A percentile compares a stretch with the other conserved stretches of the same genome.
Conservation (phyloP, 495 filamentous ascomycete genomes). For the Penicillium verhagenii region DNA sequence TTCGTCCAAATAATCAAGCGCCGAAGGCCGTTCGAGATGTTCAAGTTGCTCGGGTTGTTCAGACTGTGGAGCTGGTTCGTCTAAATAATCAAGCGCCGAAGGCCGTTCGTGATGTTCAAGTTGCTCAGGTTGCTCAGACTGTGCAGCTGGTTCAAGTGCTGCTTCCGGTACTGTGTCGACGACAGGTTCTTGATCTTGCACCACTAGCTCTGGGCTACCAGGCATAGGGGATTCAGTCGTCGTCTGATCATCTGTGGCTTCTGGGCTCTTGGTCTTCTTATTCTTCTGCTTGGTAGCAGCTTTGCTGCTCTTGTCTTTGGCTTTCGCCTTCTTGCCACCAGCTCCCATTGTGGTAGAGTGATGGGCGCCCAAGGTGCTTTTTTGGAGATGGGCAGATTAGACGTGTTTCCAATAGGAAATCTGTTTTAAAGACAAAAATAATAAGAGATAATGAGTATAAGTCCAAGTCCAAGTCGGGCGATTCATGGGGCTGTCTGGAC, state of each 20-base stretch:
- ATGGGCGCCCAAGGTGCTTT: conserved; percentile 35
- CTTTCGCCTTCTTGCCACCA: conserved; percentile 39
- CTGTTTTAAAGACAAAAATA: conserved; percentile 11
- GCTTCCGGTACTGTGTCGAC: conserved; percentile 18
- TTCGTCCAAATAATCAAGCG: background rate
- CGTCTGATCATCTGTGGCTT: conserved; percentile 31
- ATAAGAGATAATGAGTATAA: conserved; percentile 28
- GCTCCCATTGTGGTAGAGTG: conserved; percentile 33
- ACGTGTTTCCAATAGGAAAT: conserved; percentile 48
- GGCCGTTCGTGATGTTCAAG: background rate
- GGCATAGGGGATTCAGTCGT: conserved; percentile 26
- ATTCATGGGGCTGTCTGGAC: conserved; percentile 28
- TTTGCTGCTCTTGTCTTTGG: conserved; percentile 36
- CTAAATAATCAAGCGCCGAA: background rate
- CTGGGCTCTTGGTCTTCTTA: conserved; percentile 43
- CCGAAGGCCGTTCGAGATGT: background rate
- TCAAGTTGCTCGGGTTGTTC: background rate
- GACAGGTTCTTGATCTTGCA: conserved; percentile 23
- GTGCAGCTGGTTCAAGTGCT: conserved; percentile 17
- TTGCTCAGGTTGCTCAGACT: background rate
- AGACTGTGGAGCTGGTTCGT: no score
- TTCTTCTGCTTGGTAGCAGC: conserved; percentile 36
- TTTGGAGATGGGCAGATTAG: conserved; percentile 19
- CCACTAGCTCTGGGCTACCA: conserved; percentile 22
- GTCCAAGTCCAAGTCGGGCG: conserved; percentile 35